Base-by-base conservation (phyloP, 306 rosid species). In the Cicer cuneatum region DNA sequence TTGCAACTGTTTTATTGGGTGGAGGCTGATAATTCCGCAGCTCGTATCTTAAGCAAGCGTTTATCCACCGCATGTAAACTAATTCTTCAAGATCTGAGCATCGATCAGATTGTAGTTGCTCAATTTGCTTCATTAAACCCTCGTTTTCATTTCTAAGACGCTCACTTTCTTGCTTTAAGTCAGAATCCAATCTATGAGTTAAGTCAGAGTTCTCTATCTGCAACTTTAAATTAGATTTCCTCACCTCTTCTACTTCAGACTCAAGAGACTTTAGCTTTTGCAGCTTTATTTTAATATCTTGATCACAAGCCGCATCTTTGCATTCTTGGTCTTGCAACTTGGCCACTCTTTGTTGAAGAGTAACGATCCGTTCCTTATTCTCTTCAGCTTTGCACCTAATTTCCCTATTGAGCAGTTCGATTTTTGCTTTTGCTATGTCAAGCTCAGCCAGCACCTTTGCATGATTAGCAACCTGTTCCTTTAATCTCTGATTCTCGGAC, bases 1-100 rank as follows among this genome's bases (percentile, higher is more conserved):
- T 87, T 40, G 98, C 98, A 77, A 83, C 88, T 8, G 87, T 85
- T 87, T 88, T 88, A 48, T 92, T 96, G 6, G 69, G 48, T 10
- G 82, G 73, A 7, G 90, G 82, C 82, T 84, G 94, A 79, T 72
- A 87, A 83, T 91, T 89, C 21, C 96, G 80, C 42, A 93, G 82
- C 60, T 93, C 97, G 19, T 85, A 86, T 54, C 96, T 73, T 81
- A 93, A 85, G 76, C 98, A 91, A 47, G 97, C 98, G 72, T 93
- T 93, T 58, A 93, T 78, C 98, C 97, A 91, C 43, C 89, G 82
- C 63, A 91, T 52, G 45, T 94, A 94, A 45, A 94, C 94, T 78
- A 94, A 82, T 80, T 94, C 96, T 80, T 94, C 97, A 38, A 81
- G 72, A 73, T 94, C 98, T 16, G 91, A 78, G 76, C 86, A 88